Base-by-base conservation (phyloP, 164 flowering plant genomes). In the Chloranthus sessilifolius region DNA sequence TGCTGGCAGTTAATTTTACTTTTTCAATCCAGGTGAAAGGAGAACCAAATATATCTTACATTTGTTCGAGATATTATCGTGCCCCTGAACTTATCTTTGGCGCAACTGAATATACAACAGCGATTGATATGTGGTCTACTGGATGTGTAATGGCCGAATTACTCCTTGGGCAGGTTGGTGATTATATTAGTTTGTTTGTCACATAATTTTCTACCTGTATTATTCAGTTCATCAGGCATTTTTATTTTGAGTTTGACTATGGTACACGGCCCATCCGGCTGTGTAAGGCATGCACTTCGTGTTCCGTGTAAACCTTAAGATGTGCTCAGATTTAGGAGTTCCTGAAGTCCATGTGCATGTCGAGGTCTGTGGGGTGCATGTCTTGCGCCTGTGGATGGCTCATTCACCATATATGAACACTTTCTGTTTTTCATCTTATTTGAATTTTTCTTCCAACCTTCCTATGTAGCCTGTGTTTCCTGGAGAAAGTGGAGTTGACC, bases 131-230 rank as follows among this genome's bases (percentile, higher is more conserved):
- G 70, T 90, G 98, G 95, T 90, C 98, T 52, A 79, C 95, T 4
- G 98, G 98, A 34, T 90, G 95, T 70, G 98, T 90, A 45, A 84
- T 90, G 98, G 95, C 98, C 24, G 98, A 90, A 56, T 66, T 90
- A 68, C 87, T 90, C 45, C 91, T 87, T 45, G 98, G 98, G 39
- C 91, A 87, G 98, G 98, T 90, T 21, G 25, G 30, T 48, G n/a
- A n/a, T n/a, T n/a, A n/a, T n/a, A n/a, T n/a, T n/a, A n/a, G n/a
- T n/a, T n/a, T n/a, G n/a, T n/a, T n/a, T n/a, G n/a, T n/a, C n/a
- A n/a, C n/a, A n/a, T 53, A 4, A 12, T 50, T 25, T 37, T 61
- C 40, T 41, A 0, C 5, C 12, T 29, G 20, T 5, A 0, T 47
- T 26, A n/a, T 20, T 42, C 8, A 26, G 29, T 19, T 42, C 22